These are phyloP conservation scores for Telopea speciosissima DNA, from an alignment of 177 flowering plant species.

Conservation along the genomic window DNA sequence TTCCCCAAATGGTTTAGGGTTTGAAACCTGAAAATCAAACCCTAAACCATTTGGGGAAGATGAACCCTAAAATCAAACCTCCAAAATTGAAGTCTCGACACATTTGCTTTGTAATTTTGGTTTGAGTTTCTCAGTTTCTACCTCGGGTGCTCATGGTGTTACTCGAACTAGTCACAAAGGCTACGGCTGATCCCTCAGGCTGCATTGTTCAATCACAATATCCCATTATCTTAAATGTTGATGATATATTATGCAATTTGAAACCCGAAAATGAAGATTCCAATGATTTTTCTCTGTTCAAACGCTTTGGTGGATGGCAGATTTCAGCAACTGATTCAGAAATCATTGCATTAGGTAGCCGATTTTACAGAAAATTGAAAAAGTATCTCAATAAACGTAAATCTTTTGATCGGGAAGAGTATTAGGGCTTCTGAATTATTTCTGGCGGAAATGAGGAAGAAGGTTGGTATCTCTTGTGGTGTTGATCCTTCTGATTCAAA, in stretches of 20 bases:
- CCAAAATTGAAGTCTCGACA: too few species aligned
- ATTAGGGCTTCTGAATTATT: constrained; percentile 35
- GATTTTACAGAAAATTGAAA: constrained; percentile 37
- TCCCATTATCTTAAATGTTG: constrained; percentile 56
- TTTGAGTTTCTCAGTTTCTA: too few species aligned
- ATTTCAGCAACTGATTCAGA: constrained; percentile 41
- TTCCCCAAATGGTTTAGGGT: too few species aligned
- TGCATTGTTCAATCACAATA: constrained; percentile 15
- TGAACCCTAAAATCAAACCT: too few species aligned
- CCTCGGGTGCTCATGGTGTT: constrained; percentile 40
- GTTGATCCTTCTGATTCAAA: constrained; percentile 16
- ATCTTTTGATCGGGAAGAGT: constrained; percentile 27
- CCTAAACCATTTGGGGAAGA: too few species aligned
- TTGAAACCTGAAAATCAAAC: too few species aligned
- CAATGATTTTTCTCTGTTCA: constrained; percentile 21
- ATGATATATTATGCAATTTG: constrained; percentile 32
- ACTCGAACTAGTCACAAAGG: constrained; percentile 55
- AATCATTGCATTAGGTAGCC: constrained; percentile 29
- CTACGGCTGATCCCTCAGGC: constrained; percentile 25
- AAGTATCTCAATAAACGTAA: constrained; percentile 47
- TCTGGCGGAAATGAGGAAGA: constrained; percentile 33
- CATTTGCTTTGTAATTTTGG: too few species aligned
- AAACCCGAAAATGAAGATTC: constrained; percentile 34
- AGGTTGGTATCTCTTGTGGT: constrained; percentile 24
- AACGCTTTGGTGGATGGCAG: constrained; percentile 51